Evolutionary conservation across 495 filamentous ascomycete species (phyloP), one percentile per base, ranked within the genome.

Genomic region (Ascodesmis nigricans): DNA sequence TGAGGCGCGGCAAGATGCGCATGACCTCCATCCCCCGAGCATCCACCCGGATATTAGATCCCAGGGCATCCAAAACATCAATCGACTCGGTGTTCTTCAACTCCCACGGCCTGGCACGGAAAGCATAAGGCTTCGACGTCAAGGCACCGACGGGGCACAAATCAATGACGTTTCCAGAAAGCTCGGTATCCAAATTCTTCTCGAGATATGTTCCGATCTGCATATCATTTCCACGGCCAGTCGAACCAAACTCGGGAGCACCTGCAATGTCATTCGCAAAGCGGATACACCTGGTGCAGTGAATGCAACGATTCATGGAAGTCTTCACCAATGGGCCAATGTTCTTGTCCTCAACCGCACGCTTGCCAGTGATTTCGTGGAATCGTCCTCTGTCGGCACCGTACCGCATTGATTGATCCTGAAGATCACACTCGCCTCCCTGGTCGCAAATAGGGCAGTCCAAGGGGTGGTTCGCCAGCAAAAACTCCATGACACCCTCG

Each of bases 221-320:
- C 55, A 97, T 70, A 47, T 91, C 78, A 53, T 93, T 93, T 47
- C 87, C 87, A 57, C 87, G 75, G 44, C 87, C 87, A 3, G 77
- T 78, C 10, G 81, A 87, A 45, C 87, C 87, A 41, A 97, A 62
- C 55, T 97, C 87, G 11, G 87, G 79, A 30, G 87, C 87, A 43
- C 87, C 87, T 19, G 87, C 87, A 42, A 97, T 65, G 54, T 97
- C 87, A 56, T 93, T 97, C 51, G 87, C 79, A 57, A 97, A 97
- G 45, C 87, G 81, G 41, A 97, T 69, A 58, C 87, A 97, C 50
- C 87, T 71, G 45, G 87, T 95, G 62, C 87, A 97, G 60, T 97
- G 87, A 53, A 97, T 97, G 61, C 87, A 97, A 51, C 87, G 65
- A 61, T 95, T 97, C 87, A 97, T 97, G n/a, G 90, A 95, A 10